Base-by-base conservation (phyloP, 139 green algal species). In the Raphidocelis subcapitata region DNA sequence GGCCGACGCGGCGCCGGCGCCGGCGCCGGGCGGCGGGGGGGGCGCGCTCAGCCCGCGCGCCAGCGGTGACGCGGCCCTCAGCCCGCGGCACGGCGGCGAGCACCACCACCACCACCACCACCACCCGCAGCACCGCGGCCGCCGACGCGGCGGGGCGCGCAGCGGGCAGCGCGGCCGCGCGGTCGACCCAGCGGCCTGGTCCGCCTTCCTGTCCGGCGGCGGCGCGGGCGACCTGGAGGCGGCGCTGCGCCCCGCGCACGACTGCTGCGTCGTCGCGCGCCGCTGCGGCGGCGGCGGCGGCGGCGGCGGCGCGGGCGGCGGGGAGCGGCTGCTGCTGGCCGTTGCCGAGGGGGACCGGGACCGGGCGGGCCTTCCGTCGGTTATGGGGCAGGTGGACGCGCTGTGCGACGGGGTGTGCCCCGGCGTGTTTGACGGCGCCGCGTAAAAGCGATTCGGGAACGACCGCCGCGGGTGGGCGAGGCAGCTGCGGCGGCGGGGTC, bases 321-420 rank as follows among this genome's bases (percentile, higher is more conserved):
- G 44, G 28, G 70, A 46, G 3, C 23, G 60, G 61, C 61, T 64
- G 70, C 24, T 70, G 32, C 47, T 33, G 56, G 70, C 62, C 15
- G 69, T 66, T n/a, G 69, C 35, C 1, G 69, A 76, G 60, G 69
- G 69, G 1, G 69, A 76, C 12, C 60, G 55, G 31, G 61, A 77
- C 33, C n/a, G 24, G 8, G 54, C 29, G 31, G 70, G 70, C 15
- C 28, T 70, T 44, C 26, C 59, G 23, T 61, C 44, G 2, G 41
- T 77, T 5, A 62, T 70, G 61, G 49, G 57, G 18, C 37, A 57
- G 18, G 69, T 75, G 29, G 55, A 67, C 28, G 55, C 35, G n/a
- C 62, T 74, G 21, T 74, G 67, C 29, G 67, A 74, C 32, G 37
- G 4, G 33, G 67, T 57, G 54, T 55, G 52, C 52, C 67, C 67